phyloP scores from a whole-genome alignment of 768 basidiomycete genomes.

The Panaeolus cyanescens region DNA sequence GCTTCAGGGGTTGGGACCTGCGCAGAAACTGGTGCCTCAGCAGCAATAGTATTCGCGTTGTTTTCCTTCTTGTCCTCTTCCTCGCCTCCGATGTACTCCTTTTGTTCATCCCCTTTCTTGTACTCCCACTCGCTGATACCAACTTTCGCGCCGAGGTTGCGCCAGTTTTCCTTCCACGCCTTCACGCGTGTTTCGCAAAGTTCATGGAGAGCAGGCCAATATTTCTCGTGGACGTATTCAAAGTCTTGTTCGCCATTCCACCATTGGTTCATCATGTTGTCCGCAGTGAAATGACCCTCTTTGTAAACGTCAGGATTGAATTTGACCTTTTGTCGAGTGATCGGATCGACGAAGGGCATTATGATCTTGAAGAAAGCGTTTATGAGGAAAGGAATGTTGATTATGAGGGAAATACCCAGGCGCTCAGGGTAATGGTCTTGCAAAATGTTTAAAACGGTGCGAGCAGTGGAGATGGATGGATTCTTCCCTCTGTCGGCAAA shows the following conservation, averaged over 20 bases:
- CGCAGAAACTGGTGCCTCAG: not conserved
- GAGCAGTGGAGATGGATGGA: conserved; percentile 41
- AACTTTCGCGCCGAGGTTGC: conserved; percentile 61
- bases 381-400: conserved; percentile 81
- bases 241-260: conserved; percentile 75
- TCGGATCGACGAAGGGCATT: conserved; percentile 80
- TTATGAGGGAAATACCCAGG: conserved; percentile 70
- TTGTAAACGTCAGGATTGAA: conserved; percentile 72
- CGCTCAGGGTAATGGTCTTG: conserved; percentile 89
- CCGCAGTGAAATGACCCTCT: conserved; percentile 67
- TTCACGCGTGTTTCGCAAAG: conserved; percentile 53
- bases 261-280: conserved; percentile 68
- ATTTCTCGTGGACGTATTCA: conserved; percentile 71
- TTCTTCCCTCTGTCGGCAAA: conserved; percentile 74
- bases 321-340: conserved; percentile 73
- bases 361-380: conserved; percentile 78
- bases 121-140: conserved; percentile 83
- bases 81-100: conserved; percentile 5
- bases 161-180: conserved; percentile 64
- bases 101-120: conserved; percentile 36
- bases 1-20: not conserved
- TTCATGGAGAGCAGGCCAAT: conserved; percentile 68
- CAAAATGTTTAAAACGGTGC: conserved; percentile 60
- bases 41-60: not conserved
- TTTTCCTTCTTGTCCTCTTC: conserved; percentile 7